Conservation (phyloP, 202 grass and related monocot species). For the Eragrostis tef region DNA sequence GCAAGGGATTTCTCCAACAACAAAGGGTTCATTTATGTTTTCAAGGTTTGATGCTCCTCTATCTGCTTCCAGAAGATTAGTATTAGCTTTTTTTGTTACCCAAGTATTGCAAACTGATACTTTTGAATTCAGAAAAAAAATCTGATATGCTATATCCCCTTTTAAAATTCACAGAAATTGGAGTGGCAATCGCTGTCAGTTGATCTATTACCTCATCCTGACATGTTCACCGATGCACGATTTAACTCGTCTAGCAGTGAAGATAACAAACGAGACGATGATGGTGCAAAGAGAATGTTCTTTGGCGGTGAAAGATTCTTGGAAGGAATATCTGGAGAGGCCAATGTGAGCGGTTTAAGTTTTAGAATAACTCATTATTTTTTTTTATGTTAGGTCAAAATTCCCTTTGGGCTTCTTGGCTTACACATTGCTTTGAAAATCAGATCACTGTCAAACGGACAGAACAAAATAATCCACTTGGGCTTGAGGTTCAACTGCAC, state of each 20-base stretch:
- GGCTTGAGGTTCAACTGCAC: conserved; percentile 95
- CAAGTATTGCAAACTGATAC: conserved; percentile 9
- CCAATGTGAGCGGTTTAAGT: conserved; percentile 72
- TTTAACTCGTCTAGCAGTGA: conserved; percentile 71
- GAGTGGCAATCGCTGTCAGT: conserved; percentile 95
- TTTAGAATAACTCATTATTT: conserved; percentile 23
- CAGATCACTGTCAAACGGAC: conserved; percentile 94
- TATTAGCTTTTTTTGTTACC: conserved; percentile 33
- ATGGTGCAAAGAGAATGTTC: conserved; percentile 91
- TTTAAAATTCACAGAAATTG: conserved; percentile 75
- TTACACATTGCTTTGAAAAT: conserved; percentile 49
- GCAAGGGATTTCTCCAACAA: conserved; percentile 95
- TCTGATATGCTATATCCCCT: conserved; percentile 48
- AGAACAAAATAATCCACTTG: conserved; percentile 84
- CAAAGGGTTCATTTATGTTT: conserved; percentile 97
- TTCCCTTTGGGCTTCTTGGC: conserved; percentile 40
- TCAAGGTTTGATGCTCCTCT: conserved; percentile 71
- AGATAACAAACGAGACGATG: conserved; percentile 75
- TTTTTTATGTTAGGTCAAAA: conserved; percentile 30
- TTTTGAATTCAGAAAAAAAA: conserved; percentile 21
- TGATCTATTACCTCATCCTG: conserved; percentile 97
- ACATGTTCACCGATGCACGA: conserved; percentile 90
- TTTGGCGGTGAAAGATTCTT: conserved; percentile 96
- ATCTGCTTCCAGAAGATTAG: conserved; percentile 37
- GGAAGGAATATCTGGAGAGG: conserved; percentile 98